These are phyloP conservation scores for Globisporangium barbulae DNA, from an alignment of 352 stramenopile species.

Conservation along the genomic window DNA sequence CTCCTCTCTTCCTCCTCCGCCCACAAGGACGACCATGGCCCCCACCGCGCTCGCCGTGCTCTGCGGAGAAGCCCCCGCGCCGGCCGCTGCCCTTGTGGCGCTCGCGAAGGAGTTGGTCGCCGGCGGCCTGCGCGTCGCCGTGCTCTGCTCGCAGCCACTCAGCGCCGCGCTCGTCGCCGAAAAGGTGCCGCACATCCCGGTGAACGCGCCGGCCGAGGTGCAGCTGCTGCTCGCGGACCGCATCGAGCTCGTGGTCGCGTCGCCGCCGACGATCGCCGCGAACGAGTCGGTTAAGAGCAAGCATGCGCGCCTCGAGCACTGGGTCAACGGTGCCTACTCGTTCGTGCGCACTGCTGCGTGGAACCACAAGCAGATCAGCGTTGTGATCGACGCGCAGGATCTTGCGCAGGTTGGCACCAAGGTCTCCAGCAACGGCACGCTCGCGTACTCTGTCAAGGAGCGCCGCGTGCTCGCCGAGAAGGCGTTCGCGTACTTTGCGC, in stretches of 20 bases:
- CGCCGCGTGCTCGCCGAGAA: constrained; percentile 72
- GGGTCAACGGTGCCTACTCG: constrained; percentile 70
- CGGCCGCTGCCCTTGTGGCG: constrained; percentile 37
- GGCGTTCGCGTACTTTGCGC: constrained; percentile 72
- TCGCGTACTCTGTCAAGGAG: constrained; percentile 72
- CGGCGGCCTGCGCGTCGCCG: constrained; percentile 55
- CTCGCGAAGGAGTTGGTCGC: constrained; percentile 48
- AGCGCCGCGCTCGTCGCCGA: constrained; percentile 58
- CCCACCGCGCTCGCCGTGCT: constrained; percentile 66
- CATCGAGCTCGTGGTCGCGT: constrained; percentile 62
- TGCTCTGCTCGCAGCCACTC: constrained; percentile 50
- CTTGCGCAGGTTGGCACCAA: constrained; percentile 46
- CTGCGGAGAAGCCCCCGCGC: constrained; percentile 43
- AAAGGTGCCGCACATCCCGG: constrained; percentile 73
- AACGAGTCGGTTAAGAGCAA: constrained; percentile 33
- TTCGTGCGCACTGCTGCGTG: constrained; percentile 83
- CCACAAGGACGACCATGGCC: constrained; percentile 21
- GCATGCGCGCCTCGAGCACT: constrained; percentile 50
- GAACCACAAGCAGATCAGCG: constrained; percentile 86
- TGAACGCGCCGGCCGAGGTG: constrained; percentile 57
- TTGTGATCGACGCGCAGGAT: constrained; percentile 70
- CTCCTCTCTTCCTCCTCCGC: background rate
- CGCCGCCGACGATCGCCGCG: constrained; percentile 35
- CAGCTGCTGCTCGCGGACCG: constrained; percentile 68
- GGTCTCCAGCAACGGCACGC: constrained; percentile 53